Conservation (phyloP, 2,329 filamentous ascomycete species). For the Claviceps sp. region DNA sequence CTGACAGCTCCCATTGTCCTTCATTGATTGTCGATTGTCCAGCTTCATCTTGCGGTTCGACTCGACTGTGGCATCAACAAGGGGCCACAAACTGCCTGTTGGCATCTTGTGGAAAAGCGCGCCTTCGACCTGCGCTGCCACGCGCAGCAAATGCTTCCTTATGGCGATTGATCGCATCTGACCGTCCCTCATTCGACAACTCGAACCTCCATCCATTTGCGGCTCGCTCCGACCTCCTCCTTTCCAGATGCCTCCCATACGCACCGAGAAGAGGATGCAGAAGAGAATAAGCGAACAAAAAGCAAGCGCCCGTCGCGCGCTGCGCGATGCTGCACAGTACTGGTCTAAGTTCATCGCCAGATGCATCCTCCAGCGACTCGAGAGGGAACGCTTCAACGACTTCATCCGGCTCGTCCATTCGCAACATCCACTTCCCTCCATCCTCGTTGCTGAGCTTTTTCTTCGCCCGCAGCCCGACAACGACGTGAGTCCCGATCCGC, state of each 20-base stretch:
- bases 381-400: conserved; percentile 37
- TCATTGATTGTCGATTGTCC: background rate
- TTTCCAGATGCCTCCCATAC: background rate
- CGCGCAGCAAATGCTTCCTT: conserved; percentile 3
- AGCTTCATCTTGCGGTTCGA: background rate
- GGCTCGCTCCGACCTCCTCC: background rate
- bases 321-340: conserved; percentile 21
- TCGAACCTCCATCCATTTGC: background rate
- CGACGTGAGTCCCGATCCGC: conserved; percentile 40
- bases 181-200: background rate
- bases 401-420: conserved; percentile 35
- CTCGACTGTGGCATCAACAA: background rate
- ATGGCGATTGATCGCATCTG: conserved; percentile 3
- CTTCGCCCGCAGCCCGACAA: conserved; percentile 38
- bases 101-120: background rate
- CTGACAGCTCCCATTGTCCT: background rate
- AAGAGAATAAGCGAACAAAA: conserved; percentile 9
- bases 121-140: conserved; percentile 4
- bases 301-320: conserved; percentile 9
- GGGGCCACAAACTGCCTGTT: background rate
- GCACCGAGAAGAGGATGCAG: conserved; percentile 13
- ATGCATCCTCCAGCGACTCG: conserved; percentile 38
- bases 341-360: conserved; percentile 39
- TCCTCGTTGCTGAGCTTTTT: conserved; percentile 42
- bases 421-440: conserved; percentile 37